phyloP scores from a whole-genome alignment of 352 stramenopile species.

The Phytophthora sansomeana region DNA sequence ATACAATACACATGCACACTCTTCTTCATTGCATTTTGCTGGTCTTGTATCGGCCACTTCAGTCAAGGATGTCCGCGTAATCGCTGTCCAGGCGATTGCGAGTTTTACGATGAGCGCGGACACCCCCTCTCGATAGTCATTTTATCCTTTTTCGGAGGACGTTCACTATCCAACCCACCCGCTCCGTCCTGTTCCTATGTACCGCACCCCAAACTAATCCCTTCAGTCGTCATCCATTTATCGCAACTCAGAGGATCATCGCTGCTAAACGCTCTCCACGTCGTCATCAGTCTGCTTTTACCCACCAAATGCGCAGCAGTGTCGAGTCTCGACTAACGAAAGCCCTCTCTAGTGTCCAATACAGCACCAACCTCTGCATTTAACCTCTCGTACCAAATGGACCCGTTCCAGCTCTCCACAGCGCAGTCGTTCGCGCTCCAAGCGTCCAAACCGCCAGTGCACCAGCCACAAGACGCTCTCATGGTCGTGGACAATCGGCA shows the following conservation, averaged over 20 bases:
- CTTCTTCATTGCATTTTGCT: too few species aligned
- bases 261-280: too few species aligned
- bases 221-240: background rate
- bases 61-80: background rate
- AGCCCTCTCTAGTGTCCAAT: background rate
- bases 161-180: background rate
- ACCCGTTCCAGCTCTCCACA: slow-evolving; percentile 9
- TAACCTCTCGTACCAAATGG: slow-evolving; percentile 5
- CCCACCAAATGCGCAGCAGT: background rate
- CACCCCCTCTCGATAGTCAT: background rate
- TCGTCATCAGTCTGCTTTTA: slow-evolving; percentile 10
- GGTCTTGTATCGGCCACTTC: too few species aligned
- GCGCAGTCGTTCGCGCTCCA: background rate
- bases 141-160: background rate
- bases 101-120: slow-evolving; percentile 6
- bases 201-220: background rate
- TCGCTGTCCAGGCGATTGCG: too few species aligned
- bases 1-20: too few species aligned
- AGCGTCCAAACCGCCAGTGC: background rate
- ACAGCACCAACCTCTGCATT: too few species aligned
- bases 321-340: slow-evolving; percentile 2
- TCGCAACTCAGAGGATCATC: background rate
- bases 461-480: slow-evolving; percentile 26
- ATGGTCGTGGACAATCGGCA: slow-evolving; percentile 35
- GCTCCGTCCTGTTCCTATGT: background rate